Base-by-base conservation (phyloP, 2,329 filamentous ascomycete genomes). In the Zalaria obscura region DNA sequence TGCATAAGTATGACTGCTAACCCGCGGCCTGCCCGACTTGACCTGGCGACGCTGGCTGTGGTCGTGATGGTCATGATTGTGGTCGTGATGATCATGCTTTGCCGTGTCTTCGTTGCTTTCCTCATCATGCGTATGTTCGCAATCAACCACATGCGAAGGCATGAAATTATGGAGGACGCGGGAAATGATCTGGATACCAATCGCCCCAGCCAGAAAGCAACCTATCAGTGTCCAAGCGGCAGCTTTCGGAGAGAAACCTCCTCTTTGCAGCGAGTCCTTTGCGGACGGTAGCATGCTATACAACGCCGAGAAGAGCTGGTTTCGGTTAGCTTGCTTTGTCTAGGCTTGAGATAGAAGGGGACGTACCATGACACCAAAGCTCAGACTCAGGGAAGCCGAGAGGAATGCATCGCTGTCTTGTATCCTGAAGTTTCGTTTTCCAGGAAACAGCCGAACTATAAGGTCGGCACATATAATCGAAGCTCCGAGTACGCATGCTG, bases 221-320 rank as follows among this genome's bases (percentile, higher is more conserved):
- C 54, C 72, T 55, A 87, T 79, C 53, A 87, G 67, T 28, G 77
- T 62, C 52, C 83, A 73, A 9, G 79, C 80, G 4, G 88, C 84
- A 2, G 64, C 57, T 46, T 78, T 74, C 3, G 83, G 68, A 5
- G 74, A 70, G 60, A 79, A 78, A 10, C 78, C 79, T 40, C 78
- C 81, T 41, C 77, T 69, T 45, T 72, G 67, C 3, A 98, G 71
- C 55, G 93, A 94, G 33, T 69, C 69, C 55, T 82, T 87, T 2
- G 89, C 79, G 18, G 84, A 86, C 6, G 89, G 89, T 5, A 96
- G 72, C 83, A 96, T 95, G 61, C 80, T 91, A 60, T 88, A 93
- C 27, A 96, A 65, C 1, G 89, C 80, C 31, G 88, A 94, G 61
- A 94, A 95, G 34, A 94, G 73, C 87, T 94, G 52, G 4, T 39